Base-by-base conservation (phyloP, 352 stramenopile species). In the Phytopythium oedochilum region DNA sequence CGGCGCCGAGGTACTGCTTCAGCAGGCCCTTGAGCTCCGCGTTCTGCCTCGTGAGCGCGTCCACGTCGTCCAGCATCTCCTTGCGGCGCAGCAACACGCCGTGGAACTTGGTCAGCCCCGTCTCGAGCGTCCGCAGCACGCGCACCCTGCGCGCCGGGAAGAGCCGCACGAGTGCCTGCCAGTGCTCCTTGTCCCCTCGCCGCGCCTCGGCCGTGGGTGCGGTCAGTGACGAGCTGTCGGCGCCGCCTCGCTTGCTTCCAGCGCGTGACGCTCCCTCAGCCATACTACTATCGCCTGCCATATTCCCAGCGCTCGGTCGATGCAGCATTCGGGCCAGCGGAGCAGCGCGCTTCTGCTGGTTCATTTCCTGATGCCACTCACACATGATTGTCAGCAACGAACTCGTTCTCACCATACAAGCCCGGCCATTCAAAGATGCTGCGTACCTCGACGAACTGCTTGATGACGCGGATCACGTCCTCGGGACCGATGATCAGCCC, bases 1-100 rank as follows among this genome's bases (percentile, higher is more conserved):
- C 63, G 5, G 81, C 82, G 22, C 77, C 80, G 12, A 97, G 63
- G 55, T 97, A 97, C 48, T 97, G 83, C 50, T 96, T 93, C 31
- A 97, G 70, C 23, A 97, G 61, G 25, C 67, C 75, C 69, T 97
- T 97, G 54, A 97, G 84, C 69, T 97, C 77, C 14, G 63, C 59
- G 57, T 98, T 98, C 60, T 97, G 86, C 32, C 60, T 53, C 48
- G 90, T 81, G 38, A 98, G 82, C 28, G 49, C 60, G 6, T 64
- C 75, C 14, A 97, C 83, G 28, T 96, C 76, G 43, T 93, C 68
- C 40, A 97, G 89, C 18, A 85, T 66, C 18, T 83, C 68, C 49
- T 94, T 92, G 40, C 91, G 74, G 15, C 87, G 74, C 51, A 85
- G 57, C 15, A 97, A 68, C 6, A 91, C 70, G 5, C 82, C 74